These are phyloP conservation scores for Podospora pseudocomata DNA, from an alignment of 495 filamentous ascomycete genomes.

Conservation along the genomic window DNA sequence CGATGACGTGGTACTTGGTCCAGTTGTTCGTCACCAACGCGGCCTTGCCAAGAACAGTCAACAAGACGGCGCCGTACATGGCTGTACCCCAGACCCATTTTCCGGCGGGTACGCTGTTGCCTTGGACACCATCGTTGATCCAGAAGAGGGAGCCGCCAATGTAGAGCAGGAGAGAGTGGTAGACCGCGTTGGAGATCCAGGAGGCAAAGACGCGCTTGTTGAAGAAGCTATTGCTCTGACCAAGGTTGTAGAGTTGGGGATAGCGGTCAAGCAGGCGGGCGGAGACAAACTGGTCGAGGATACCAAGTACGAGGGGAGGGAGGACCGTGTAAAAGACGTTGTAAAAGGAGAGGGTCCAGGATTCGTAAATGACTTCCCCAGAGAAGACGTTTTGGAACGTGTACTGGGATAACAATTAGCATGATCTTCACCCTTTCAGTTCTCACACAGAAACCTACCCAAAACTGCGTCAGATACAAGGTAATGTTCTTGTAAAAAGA, in stretches of 20 bases:
- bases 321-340: constrained; percentile 98
- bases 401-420: constrained; percentile 58
- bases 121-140: constrained; percentile 68
- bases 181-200: constrained; percentile 92
- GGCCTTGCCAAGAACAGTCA: constrained; percentile 92
- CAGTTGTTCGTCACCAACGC: constrained; percentile 93
- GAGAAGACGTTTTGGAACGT: constrained; percentile 98
- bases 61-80: constrained; percentile 85
- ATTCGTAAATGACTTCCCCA: constrained; percentile 97
- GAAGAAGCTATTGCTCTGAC: constrained; percentile 91
- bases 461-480: constrained; percentile 98
- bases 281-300: constrained; percentile 97
- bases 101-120: constrained; percentile 73
- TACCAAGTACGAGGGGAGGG: constrained; percentile 91
- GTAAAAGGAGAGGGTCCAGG: constrained; percentile 98
- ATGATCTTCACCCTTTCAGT: neutral
- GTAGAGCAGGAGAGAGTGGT: constrained; percentile 92
- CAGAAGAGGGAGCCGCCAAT: constrained; percentile 78
- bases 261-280: constrained; percentile 95
- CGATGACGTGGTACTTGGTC: constrained; percentile 97
- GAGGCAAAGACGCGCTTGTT: constrained; percentile 83
- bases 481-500: constrained; percentile 99
- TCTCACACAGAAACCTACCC: constrained; percentile 54
- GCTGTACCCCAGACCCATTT: constrained; percentile 98
- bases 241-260: constrained; percentile 90